Evolutionary conservation across 176 grass and related monocot genomes (phyloP), one percentile per base, ranked within the genome.

Genomic region (Oropetium thomaeum): DNA sequence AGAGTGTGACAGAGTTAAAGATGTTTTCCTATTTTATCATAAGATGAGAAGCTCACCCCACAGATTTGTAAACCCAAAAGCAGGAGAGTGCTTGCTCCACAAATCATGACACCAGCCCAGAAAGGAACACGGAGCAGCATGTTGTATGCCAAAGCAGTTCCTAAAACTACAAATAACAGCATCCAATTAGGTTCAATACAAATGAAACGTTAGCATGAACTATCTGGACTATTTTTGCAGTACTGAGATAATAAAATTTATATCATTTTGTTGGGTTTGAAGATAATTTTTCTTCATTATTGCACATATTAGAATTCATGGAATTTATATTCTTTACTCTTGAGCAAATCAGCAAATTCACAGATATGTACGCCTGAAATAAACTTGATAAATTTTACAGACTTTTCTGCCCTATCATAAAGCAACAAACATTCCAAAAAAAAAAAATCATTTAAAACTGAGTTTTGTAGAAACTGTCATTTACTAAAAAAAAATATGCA

Each of bases 81-180:
- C 9, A 96, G 11, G 33, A 91, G 34, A 31, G 89, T 84, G 63
- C 67, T 89, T 48, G 88, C 85, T 19, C 88, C 92, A 34, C 88
- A 91, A 25, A 89, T 53, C 0, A 96, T 77, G 48, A 96, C 76
- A 22, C 88, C 92, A 14, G 62, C 64, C 92, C 80, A 84, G 13
- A 91, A 73, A 35, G 92, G 92, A 38, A 96, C 58, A 34, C 75
- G 72, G 29, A 96, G 76, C 61, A 96, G 54, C 71, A 89, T 91
- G 62, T 89, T 91, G 55, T 91, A 84, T 20, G 83, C 92, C 64
- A 96, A 91, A 67, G 92, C 88, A 15, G 92, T 91, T 75, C 92
- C 92, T 68, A 96, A 81, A 43, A 96, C 92, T 91, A 67, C 48
- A 85, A 33, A 86, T 17, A 22, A n/a, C 77, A n/a, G 13, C 7